Base-by-base conservation (phyloP, 1,139 yeast species). In the Debaryomyces coudertii region DNA sequence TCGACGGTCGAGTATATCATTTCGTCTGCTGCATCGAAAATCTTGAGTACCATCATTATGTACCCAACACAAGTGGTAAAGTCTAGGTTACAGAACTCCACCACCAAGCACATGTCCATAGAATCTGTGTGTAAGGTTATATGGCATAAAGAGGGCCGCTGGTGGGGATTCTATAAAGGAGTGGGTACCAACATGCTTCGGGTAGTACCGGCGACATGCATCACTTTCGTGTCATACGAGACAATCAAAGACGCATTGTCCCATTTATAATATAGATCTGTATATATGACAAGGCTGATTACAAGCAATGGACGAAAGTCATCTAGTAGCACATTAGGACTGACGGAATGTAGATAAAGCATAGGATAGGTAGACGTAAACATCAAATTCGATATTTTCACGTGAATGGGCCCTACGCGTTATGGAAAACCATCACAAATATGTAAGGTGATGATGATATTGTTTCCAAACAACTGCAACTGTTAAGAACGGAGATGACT, bases 31-130 rank as follows among this genome's bases (percentile, higher is more conserved):
- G 44, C 73, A 0, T 80, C 96, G 22, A 93, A 92, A 58, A 73
- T 83, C 55, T 57, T 83, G 1, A 83, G 97, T 3, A 84, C 90
- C 48, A 55, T 83, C 4, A 58, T 81, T 0, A 77, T 89, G 65
- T 93, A 93, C 58, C 99, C 99, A 0, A 77, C 88, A 42, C 99
- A 93, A 61, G 85, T 92, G 29, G 67, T 93, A 1, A 77, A 90
- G 51, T 78, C 97, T 0, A 77, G 96, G 52, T 66, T 92, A 48
- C 99, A 92, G 62, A 77, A 79, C 48, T 71, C 52, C 41, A 47
- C 52, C 41, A 29, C 49, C 36, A 48, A 49, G 34, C 43, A 41
- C 16, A 51, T 53, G 20, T 54, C 63, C 29, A 55, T 70, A 14
- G 15, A 20, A n/a, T 44, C 51, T 4, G 63, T 69, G 4, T 54